Evolutionary conservation across 345 rosid genomes (phyloP).

Genomic region (Citrus reticulata): DNA sequence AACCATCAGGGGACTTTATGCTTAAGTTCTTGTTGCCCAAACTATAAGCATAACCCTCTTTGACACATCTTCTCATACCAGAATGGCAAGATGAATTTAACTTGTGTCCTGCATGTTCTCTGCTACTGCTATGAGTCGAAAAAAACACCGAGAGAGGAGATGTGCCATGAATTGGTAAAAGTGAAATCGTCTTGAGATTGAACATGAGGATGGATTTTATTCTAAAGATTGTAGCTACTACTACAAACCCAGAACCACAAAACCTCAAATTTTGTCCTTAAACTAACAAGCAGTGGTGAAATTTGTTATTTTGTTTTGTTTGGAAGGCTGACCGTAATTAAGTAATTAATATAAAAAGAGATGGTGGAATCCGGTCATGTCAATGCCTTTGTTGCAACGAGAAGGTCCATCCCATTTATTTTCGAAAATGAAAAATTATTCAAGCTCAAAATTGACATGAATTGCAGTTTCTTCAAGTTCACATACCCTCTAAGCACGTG

Average conservation of each 20-base stretch:
- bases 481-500: too few species aligned
- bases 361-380: too few species aligned
- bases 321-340: too few species aligned
- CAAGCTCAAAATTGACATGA: too few species aligned
- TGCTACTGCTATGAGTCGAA: neutral
- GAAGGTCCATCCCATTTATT: too few species aligned
- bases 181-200: neutral
- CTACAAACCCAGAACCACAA: neutral
- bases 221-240: neutral
- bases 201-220: neutral
- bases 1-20: neutral
- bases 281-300: too few species aligned
- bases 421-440: too few species aligned
- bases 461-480: too few species aligned
- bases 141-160: neutral
- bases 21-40: neutral
- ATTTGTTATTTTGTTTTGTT: too few species aligned
- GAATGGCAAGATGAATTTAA: neutral
- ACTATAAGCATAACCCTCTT: neutral
- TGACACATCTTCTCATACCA: neutral
- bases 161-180: neutral
- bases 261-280: neutral
- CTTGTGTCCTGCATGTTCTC: neutral
- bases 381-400: too few species aligned
- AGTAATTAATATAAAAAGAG: too few species aligned